A percentile compares a stretch with the other conserved stretches of the same genome.
Evolutionary conservation across 768 basidiomycete species (phyloP).

Genomic region (Tylopilus intermedius): DNA sequence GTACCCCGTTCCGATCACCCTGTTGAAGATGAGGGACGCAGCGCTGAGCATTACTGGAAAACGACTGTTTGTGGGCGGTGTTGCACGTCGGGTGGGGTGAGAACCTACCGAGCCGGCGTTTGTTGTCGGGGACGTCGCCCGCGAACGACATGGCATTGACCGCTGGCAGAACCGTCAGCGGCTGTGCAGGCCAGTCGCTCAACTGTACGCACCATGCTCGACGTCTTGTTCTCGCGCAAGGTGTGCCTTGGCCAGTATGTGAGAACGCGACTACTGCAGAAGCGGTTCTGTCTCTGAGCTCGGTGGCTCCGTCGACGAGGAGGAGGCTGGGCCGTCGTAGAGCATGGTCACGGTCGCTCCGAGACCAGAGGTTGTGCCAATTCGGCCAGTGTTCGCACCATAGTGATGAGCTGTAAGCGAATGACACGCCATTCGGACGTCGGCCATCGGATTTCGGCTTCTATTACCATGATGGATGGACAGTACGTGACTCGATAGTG

Average conservation of each 20-base stretch:
- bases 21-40: constrained; percentile 67
- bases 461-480: too few species aligned
- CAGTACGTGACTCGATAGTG: too few species aligned
- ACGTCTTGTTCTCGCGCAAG: neutral
- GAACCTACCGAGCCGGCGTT: constrained; percentile 47
- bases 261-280: constrained; percentile 1
- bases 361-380: neutral
- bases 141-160: constrained; percentile 13
- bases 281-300: constrained; percentile 22
- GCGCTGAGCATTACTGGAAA: constrained; percentile 39
- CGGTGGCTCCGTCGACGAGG: neutral
- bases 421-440: too few species aligned
- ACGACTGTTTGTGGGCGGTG: neutral
- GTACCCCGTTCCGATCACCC: constrained; percentile 70
- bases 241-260: neutral
- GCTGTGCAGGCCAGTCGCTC: neutral
- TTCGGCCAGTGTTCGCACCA: too few species aligned
- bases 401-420: too few species aligned
- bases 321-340: neutral
- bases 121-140: constrained; percentile 45
- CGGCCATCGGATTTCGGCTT: too few species aligned
- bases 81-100: constrained; percentile 1
- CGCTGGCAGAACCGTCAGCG: neutral
- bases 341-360: constrained; percentile 11
- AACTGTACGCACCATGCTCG: constrained; percentile 14